Evolutionary conservation across 1,139 yeast genomes (phyloP), one percentile per base, ranked within the genome.

Genomic region (Hyphopichia pseudoburtonii): DNA sequence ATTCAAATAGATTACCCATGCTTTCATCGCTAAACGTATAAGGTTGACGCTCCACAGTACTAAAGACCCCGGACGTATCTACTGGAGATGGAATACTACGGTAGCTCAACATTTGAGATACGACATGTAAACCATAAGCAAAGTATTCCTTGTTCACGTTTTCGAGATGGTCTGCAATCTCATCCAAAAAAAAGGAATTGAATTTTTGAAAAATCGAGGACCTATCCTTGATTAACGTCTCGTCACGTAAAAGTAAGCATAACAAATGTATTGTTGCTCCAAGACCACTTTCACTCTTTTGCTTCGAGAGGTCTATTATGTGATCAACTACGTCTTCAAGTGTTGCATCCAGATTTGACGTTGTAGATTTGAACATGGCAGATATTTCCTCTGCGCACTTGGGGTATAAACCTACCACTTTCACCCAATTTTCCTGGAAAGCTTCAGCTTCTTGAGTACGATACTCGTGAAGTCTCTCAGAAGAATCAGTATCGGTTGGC

Each of bases 101-200:
- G 34, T 64, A 70, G 1, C 78, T 63, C 32, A 80, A 47, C 7
- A 76, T 56, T 32, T 71, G 75, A 33, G 76, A 82, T 35, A 76
- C 64, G 3, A 78, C 67, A 11, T 65, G 56, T 34, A 83, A 54
- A 0, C 76, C 73, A 39, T 70, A 66, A 1, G 76, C 68, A 47
- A 76, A 75, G 78, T 82, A 82, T 3, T 64, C 57, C 17, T 67
- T 56, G 41, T 73, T 64, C 1, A 66, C 64, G 34, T 57, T 50
- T 23, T 63, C 60, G 1, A 70, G 59, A 5, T 36, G 17, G 18
- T 26, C 23, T 2, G 54, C 57, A 29, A 80, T 46, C 3, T 65
- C 61, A 2, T 51, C 60, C 6, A 62, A 56, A 24, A 82, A 52
- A 32, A 67, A 69, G 1, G 48, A 40, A 3, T 70, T 48, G 38